Base-by-base conservation (phyloP, 2,329 filamentous ascomycete species). In the Clarireedia paspali region DNA sequence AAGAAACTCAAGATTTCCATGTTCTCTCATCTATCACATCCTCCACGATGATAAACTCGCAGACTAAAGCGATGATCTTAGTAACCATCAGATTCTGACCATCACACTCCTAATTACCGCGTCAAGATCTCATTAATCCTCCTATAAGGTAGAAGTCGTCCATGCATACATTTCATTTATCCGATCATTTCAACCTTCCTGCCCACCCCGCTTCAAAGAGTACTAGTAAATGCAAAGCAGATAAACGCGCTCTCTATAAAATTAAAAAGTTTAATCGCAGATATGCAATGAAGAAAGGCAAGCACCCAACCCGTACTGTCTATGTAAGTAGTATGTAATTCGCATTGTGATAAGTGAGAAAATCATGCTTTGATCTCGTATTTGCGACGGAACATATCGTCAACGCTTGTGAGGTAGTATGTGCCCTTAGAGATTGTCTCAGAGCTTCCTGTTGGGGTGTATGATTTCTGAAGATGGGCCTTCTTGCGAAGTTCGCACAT, bases 331-430 rank as follows among this genome's bases (percentile, higher is more conserved):
- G 26, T 46, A 52, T 23, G 27, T 17, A 39, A 51, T 44, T 26
- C 34, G 24, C n/a, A 42, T 47, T 23, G 42, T 53, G 53, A 48
- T 40, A 23, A 20, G 27, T 27, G 36, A 40, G 15, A 45, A 26
- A 15, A 48, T 61, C 63, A 91, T 71, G 80, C 84, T 80, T 91
- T 88, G 75, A 91, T 70, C 56, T 78, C 74, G 74, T 94, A 94
- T 70, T 81, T 81, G 67, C 89, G 83, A 76, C 87, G 85, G 84
- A 89, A 94, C 87, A 90, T 90, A 66, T 89, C 87, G 68, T 94
- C 88, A 48, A 94, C 81, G 71, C 85, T 84, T 68, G 82, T 83
- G 57, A 94, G 79, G 75, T 91, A 94, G 77, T 92, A 94, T 23
- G 84, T 83, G 57, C 83, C 85, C 58, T 80, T 73, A 59, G 71